Evolutionary conservation across 1,139 yeast species (phyloP).

Genomic region (Yamadazyma jaroonii): DNA sequence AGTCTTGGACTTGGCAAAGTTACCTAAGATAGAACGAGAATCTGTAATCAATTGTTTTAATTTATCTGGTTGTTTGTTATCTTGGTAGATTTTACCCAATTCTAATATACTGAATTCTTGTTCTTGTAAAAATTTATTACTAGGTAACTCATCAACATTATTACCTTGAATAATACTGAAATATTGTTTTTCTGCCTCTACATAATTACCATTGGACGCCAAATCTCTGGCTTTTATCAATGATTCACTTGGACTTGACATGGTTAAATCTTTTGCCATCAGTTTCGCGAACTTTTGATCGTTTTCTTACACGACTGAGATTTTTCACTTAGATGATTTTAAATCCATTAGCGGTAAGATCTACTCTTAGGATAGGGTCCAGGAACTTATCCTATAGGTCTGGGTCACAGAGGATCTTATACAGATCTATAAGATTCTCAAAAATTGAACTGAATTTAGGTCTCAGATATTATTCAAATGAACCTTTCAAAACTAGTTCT

Average conservation of each 20-base stretch:
- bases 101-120: constrained; percentile 66
- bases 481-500: constrained; percentile 34
- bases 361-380: too few relatives aligned
- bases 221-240: constrained; percentile 59
- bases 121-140: constrained; percentile 24
- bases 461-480: constrained; percentile 15
- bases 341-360: too few relatives aligned
- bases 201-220: constrained; percentile 43
- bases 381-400: too few relatives aligned
- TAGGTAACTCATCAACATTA: constrained; percentile 9
- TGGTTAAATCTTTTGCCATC: constrained; percentile 10
- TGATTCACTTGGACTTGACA: constrained; percentile 10
- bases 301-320: constrained; percentile 1
- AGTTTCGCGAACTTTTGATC: constrained; percentile 2
- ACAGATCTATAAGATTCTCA: too few relatives aligned
- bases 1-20: constrained; percentile 89
- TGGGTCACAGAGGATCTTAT: too few relatives aligned
- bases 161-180: constrained; percentile 11
- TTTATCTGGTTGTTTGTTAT: constrained; percentile 42
- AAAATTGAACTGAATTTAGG: too few relatives aligned
- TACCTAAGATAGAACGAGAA: constrained; percentile 66
- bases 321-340: constrained; percentile 1
- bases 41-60: constrained; percentile 63
- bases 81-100: constrained; percentile 57
- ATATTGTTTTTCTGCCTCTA: constrained; percentile 52